Evolutionary conservation across 495 filamentous ascomycete species (phyloP).

Genomic region (Neurospora tetrasperma): DNA sequence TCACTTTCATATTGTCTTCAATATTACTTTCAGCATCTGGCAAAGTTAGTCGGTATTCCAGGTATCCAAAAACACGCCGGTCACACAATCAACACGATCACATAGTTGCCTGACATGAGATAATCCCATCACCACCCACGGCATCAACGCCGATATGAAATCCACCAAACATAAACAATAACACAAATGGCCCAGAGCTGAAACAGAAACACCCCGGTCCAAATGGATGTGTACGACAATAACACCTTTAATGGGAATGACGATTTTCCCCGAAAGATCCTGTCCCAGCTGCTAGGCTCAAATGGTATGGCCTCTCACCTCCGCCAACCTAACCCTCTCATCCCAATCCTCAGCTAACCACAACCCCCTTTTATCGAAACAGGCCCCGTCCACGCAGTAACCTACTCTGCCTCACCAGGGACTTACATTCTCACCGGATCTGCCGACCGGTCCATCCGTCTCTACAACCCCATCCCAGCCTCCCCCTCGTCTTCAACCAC

Average conservation of each 20-base stretch:
- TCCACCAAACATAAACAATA: constrained; percentile 11
- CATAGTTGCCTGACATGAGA: not conserved
- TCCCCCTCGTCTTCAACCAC: constrained; percentile 14
- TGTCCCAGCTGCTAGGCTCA: constrained; percentile 28
- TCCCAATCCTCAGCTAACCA: not conserved
- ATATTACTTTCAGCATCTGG: not conserved
- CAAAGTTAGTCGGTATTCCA: not conserved
- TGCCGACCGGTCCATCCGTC: constrained; percentile 71
- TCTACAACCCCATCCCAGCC: constrained; percentile 52
- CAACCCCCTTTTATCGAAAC: not conserved
- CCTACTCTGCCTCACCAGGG: constrained; percentile 56
- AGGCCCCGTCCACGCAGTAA: constrained; percentile 65
- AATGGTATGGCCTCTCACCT: constrained; percentile 17
- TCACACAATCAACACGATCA: not conserved
- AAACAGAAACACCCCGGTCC: not conserved
- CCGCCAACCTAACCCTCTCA: not conserved
- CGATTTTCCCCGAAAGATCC: not conserved
- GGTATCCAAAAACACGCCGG: not conserved
- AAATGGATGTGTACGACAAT: not conserved
- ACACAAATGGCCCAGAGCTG: not conserved
- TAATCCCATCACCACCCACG: not conserved
- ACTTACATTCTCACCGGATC: constrained; percentile 81
- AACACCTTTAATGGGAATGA: not conserved
- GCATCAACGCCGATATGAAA: not conserved
- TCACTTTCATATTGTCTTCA: not conserved